Conservation (phyloP, 345 rosid species). For the Toxicodendron radicans region DNA sequence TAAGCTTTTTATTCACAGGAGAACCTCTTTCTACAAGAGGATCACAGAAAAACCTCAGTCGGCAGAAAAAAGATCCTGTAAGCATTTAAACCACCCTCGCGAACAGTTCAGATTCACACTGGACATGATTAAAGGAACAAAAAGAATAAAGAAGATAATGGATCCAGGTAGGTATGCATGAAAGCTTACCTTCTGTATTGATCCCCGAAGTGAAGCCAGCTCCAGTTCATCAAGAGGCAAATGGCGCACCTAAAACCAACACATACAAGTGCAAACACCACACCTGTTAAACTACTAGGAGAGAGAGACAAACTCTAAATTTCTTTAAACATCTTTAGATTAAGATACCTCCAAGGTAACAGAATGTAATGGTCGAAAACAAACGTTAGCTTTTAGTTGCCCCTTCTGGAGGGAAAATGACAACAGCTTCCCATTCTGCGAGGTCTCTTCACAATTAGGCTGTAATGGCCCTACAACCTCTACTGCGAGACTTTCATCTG, state of each 20-base stretch:
- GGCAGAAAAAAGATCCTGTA: neutral
- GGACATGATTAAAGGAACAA: neutral
- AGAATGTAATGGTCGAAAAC: constrained; percentile 71
- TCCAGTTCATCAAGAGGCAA: constrained; percentile 97
- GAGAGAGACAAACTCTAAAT: constrained; percentile 14
- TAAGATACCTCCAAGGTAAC: constrained; percentile 83
- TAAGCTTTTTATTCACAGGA: neutral
- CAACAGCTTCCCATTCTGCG: constrained; percentile 63
- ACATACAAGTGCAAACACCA: constrained; percentile 15
- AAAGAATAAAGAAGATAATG: neutral
- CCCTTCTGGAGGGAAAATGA: constrained; percentile 91
- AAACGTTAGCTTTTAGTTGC: constrained; percentile 78
- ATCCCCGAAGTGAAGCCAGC: constrained; percentile 92
- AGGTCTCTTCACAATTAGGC: constrained; percentile 50
- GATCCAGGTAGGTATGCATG: constrained; percentile 1
- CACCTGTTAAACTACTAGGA: neutral
- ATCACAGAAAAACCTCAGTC: neutral
- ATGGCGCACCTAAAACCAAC: constrained; percentile 66
- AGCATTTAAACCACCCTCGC: neutral
- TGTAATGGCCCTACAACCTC: constrained; percentile 73
- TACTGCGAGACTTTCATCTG: constrained; percentile 87
- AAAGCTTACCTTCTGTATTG: constrained; percentile 73
- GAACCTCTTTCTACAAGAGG: neutral
- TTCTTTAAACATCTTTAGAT: constrained; percentile 5
- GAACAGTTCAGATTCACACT: neutral